These are phyloP conservation scores for Monosporascus sp. DNA, from an alignment of 2,329 filamentous ascomycete species.

Conservation along the genomic window DNA sequence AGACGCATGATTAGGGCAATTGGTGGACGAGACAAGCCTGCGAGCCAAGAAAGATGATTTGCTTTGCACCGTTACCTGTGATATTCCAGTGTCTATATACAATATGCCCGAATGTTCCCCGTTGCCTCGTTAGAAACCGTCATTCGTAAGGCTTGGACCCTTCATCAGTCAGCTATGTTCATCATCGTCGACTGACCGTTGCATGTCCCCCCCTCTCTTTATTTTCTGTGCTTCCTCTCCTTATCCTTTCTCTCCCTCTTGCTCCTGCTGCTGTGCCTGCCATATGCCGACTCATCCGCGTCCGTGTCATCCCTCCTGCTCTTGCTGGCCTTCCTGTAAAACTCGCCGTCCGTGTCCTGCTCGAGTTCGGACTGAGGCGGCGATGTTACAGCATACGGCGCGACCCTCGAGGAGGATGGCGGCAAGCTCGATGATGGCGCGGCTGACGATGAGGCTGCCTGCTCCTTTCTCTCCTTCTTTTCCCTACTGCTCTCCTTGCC, in stretches of 20 bases:
- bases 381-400: background rate
- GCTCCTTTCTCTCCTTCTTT: background rate
- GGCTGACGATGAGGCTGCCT: background rate
- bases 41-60: too few relatives aligned
- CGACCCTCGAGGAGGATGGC: background rate
- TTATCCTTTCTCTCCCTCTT: background rate
- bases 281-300: too few relatives aligned
- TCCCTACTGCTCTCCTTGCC: background rate
- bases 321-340: background rate
- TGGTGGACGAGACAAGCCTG: too few relatives aligned
- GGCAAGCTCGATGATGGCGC: background rate
- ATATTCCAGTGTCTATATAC: too few relatives aligned
- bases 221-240: background rate
- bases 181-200: too few relatives aligned
- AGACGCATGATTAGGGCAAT: too few relatives aligned
- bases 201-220: background rate
- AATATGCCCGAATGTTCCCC: too few relatives aligned
- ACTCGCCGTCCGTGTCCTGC: background rate
- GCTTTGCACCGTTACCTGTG: too few relatives aligned
- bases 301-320: background rate
- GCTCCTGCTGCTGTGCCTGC: background rate
- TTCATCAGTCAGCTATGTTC: too few relatives aligned
- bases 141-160: too few relatives aligned
- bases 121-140: too few relatives aligned
- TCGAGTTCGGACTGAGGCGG: background rate